These are phyloP conservation scores for Ascocoryne sarcoides DNA, from an alignment of 2,329 filamentous ascomycete genomes.

Conservation along the genomic window DNA sequence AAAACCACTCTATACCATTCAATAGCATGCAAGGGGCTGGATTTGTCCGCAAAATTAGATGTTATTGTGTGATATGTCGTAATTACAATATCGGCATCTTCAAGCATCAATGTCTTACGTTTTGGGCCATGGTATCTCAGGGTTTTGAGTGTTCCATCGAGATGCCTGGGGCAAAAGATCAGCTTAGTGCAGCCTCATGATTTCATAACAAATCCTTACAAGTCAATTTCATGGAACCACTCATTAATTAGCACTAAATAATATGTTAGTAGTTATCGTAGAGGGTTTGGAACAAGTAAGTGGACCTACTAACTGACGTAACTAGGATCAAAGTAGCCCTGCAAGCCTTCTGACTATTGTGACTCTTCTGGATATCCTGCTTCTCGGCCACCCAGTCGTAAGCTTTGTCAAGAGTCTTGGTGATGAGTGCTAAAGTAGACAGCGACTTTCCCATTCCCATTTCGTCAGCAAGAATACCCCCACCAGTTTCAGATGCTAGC, in stretches of 20 bases:
- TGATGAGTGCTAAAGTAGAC: constrained; percentile 37
- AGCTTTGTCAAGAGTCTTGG: constrained; percentile 30
- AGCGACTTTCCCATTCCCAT: constrained; percentile 50
- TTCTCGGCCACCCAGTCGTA: too few species aligned
- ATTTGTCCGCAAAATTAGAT: constrained; percentile 26
- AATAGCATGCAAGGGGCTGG: constrained; percentile 28
- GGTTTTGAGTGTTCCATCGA: constrained; percentile 18
- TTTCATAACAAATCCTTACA: constrained; percentile 23
- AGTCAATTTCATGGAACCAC: constrained; percentile 33
- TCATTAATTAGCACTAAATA: constrained; percentile 33
- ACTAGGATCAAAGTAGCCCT: constrained; percentile 37
- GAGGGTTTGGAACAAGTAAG: not conserved
- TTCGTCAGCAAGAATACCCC: constrained; percentile 47
- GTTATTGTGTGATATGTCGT: constrained; percentile 40
- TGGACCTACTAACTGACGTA: constrained; percentile 31
- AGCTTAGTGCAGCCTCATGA: not conserved
- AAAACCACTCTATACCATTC: constrained; percentile 36
- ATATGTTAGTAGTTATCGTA: constrained; percentile 6
- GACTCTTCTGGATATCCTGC: too few species aligned
- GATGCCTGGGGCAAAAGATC: constrained; percentile 25
- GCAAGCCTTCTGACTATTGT: constrained; percentile 11
- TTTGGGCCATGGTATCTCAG: constrained; percentile 29
- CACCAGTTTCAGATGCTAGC: constrained; percentile 53
- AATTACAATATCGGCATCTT: constrained; percentile 34
- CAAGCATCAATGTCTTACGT: constrained; percentile 22